Evolutionary conservation across 2,329 filamentous ascomycete species (phyloP), one percentile per base, ranked within the genome.

Genomic region (Arthroderma sp.): DNA sequence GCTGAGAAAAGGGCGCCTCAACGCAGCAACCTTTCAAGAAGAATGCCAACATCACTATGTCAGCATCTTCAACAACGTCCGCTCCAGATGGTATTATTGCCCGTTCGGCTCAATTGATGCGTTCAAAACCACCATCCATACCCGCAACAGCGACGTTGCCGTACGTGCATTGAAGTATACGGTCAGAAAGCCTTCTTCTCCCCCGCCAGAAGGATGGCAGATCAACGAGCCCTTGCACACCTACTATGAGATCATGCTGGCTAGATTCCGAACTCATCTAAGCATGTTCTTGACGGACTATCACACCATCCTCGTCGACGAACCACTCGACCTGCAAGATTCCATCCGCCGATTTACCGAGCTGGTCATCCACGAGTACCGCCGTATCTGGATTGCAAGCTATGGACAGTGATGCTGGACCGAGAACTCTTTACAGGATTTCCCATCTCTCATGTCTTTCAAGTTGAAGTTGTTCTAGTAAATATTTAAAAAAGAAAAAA

Each of bases 11-110:
- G 59, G 59, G 1, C 25, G 52, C 7, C 54, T 55, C 39, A 43
- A 55, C 37, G 31, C 56, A 23, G 28, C 38, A 7, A 39, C 17
- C 17, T 61, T 61, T 33, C 37, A 47, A 6, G 55, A 53, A 44
- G 60, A 63, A 56, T 63, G 58, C 57, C 47, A 60, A 28, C 56
- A 43, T 19, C 61, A 63, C 47, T 38, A 56, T 37, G 56, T 59
- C 41, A 63, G 59, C 52, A 60, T 63, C 39, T 56, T 61, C 39
- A 60, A 60, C 28, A 61, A 61, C n/a, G 59, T 63, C 31, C 57
- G 60, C 19, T 54, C 57, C n/a, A 57, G 60, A 57, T 63, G 61
- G 60, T 54, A 55, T 28, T 33, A 55, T 17, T 43, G 59, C 33
- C 57, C 60, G 5, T 41, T 60, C 8, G 57, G 60, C 15, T 61